Evolutionary conservation across 164 flowering plant species (phyloP).

Genomic region (Aristolochia fimbriata): DNA sequence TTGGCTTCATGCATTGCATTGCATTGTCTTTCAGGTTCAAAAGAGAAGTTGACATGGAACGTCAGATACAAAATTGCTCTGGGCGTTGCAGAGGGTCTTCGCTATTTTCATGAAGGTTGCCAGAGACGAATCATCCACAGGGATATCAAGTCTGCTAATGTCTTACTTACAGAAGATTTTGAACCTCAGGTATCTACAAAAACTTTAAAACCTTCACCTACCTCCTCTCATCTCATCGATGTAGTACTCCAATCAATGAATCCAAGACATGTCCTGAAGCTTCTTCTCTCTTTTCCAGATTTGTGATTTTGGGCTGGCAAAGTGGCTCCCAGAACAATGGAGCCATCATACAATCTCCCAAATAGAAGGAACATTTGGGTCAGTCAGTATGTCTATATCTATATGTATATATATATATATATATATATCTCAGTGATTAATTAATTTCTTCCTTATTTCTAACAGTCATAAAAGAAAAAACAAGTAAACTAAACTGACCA

Average conservation of each 20-base stretch:
- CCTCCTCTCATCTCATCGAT: too few species aligned
- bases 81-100: conserved; percentile 77
- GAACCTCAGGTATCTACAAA: conserved; percentile 57
- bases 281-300: conserved; percentile 49
- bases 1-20: too few species aligned
- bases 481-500: too few species aligned
- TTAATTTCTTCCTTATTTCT: too few species aligned
- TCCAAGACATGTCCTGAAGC: too few species aligned
- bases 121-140: conserved; percentile 84
- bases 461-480: too few species aligned
- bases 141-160: conserved; percentile 86
- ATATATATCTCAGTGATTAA: too few species aligned
- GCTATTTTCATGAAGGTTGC: conserved; percentile 82
- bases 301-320: conserved; percentile 94
- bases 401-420: too few species aligned
- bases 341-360: conserved; percentile 69
- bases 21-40: conserved; percentile 36
- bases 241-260: too few species aligned
- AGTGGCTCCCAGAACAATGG: conserved; percentile 95
- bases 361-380: conserved; percentile 97
- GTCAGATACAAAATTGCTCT: conserved; percentile 64
- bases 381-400: too few species aligned
- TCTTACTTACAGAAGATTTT: conserved; percentile 78
- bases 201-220: too few species aligned
- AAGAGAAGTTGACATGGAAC: conserved; percentile 51